Evolutionary conservation across 2,329 filamentous ascomycete species (phyloP).

Genomic region (Cladophialophora carrionii): DNA sequence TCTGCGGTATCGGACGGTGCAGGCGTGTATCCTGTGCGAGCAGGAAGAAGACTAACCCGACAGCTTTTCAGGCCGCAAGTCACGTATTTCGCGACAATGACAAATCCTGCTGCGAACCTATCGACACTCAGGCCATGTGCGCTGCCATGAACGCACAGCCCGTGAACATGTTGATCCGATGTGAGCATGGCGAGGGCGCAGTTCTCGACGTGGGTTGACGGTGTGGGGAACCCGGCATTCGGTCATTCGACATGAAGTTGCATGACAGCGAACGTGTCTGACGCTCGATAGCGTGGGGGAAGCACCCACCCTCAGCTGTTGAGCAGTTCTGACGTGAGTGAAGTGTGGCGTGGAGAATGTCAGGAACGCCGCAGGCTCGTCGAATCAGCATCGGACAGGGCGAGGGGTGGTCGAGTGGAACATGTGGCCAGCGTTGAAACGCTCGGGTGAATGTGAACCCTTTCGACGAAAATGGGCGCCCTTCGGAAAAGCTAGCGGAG

Average conservation of each 20-base stretch:
- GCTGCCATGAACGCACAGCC: not conserved
- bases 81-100: not conserved
- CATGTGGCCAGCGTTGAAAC: constrained; percentile 6
- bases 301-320: constrained; percentile 2
- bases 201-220: constrained; percentile 13
- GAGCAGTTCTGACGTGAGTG: constrained; percentile 24
- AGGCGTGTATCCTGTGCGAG: not conserved
- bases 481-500: not conserved
- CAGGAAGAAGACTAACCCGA: not conserved
- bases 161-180: not conserved
- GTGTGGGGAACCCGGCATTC: constrained; percentile 13
- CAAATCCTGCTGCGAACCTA: not conserved
- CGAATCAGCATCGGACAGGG: constrained; percentile 28
- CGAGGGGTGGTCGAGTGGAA: constrained; percentile 13
- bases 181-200: not conserved
- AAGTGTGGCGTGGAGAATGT: constrained; percentile 14
- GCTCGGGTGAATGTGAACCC: constrained; percentile 15
- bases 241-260: not conserved
- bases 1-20: not conserved
- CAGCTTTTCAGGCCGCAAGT: not conserved
- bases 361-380: constrained; percentile 24
- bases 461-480: not conserved
- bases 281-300: constrained; percentile 29
- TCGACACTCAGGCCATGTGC: constrained; percentile 9
- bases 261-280: constrained; percentile 15